These are phyloP conservation scores for Elasticomyces elasticus DNA, from an alignment of 495 filamentous ascomycete genomes.

Conservation along the genomic window DNA sequence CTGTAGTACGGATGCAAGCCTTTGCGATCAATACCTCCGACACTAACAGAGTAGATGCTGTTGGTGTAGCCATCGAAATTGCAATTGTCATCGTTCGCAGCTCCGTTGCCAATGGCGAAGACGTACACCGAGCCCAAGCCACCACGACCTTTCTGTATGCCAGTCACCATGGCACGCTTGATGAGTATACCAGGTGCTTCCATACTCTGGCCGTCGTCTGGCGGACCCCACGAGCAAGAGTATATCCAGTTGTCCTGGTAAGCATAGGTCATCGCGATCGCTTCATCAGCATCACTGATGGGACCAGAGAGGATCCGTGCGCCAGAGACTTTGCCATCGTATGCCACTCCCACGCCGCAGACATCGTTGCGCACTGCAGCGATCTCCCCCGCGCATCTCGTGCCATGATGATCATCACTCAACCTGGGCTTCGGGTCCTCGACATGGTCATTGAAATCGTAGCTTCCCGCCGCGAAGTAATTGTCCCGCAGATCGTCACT, in stretches of 20 bases:
- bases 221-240: slow-evolving; percentile 96
- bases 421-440: slow-evolving; percentile 71
- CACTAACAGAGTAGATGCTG: slow-evolving; percentile 96
- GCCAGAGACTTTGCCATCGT: slow-evolving; percentile 77
- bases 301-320: slow-evolving; percentile 81
- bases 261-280: slow-evolving; percentile 80
- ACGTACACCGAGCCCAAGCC: slow-evolving; percentile 89
- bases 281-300: slow-evolving; percentile 91
- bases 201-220: slow-evolving; percentile 87
- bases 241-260: slow-evolving; percentile 91
- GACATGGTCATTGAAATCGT: slow-evolving; percentile 82
- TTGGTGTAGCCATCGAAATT: slow-evolving; percentile 99
- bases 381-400: slow-evolving; percentile 89
- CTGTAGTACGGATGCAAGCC: slow-evolving; percentile 86
- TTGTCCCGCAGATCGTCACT: slow-evolving; percentile 88
- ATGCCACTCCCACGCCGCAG: slow-evolving; percentile 93
- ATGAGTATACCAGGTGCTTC: slow-evolving; percentile 87
- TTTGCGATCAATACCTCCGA: slow-evolving; percentile 82
- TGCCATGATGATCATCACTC: slow-evolving; percentile 78
- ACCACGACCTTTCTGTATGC: slow-evolving; percentile 73
- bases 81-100: slow-evolving; percentile 81
- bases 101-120: slow-evolving; percentile 94
- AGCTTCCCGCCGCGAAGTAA: slow-evolving; percentile 83
- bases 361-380: slow-evolving; percentile 81
- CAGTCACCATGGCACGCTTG: slow-evolving; percentile 79